Percentiles rank a stretch among this genome's conserved stretches.
These are phyloP conservation scores for Danielozyma ontarioensis DNA, from an alignment of 805 yeast species.

Conservation along the genomic window DNA sequence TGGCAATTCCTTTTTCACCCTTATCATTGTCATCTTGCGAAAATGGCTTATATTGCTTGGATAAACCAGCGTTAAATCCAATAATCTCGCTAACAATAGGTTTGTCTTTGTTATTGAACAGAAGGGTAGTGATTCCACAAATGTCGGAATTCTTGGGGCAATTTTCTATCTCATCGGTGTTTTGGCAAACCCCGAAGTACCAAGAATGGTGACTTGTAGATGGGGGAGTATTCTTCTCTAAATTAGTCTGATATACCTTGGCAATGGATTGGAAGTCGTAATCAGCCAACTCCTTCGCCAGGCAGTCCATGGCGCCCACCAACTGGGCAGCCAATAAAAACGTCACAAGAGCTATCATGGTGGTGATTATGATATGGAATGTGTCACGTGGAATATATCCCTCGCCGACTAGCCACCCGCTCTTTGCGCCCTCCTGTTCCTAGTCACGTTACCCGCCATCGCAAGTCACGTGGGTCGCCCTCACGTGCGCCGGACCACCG, in stretches of 20 bases:
- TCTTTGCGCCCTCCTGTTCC: too few relatives aligned
- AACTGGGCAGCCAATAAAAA: background rate
- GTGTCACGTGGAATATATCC: too few relatives aligned
- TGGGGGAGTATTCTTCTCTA: slow-evolving; percentile 69
- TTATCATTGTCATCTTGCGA: slow-evolving; percentile 24
- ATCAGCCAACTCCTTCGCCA: slow-evolving; percentile 25
- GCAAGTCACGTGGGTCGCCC: too few relatives aligned
- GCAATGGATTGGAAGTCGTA: slow-evolving; percentile 44
- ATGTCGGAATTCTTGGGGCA: slow-evolving; percentile 73
- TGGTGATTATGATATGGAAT: too few relatives aligned
- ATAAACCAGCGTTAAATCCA: slow-evolving; percentile 45
- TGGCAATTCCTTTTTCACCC: slow-evolving; percentile 21
- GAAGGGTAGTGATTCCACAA: slow-evolving; percentile 66
- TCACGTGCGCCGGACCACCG: too few relatives aligned
- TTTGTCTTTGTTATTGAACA: slow-evolving; percentile 40
- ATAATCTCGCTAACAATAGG: slow-evolving; percentile 56
- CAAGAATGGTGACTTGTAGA: slow-evolving; percentile 57
- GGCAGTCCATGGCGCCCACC: slow-evolving; percentile 34
- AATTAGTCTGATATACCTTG: slow-evolving; percentile 42
- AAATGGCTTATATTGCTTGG: slow-evolving; percentile 20
- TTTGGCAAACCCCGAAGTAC: slow-evolving; percentile 68
- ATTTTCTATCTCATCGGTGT: slow-evolving; percentile 27
- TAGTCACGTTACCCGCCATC: too few relatives aligned
- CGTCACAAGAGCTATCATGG: background rate
- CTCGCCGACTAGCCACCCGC: too few relatives aligned